Evolutionary conservation across 192 early-diverging fungal species (phyloP).

Genomic region (Kickxella alabastrina): DNA sequence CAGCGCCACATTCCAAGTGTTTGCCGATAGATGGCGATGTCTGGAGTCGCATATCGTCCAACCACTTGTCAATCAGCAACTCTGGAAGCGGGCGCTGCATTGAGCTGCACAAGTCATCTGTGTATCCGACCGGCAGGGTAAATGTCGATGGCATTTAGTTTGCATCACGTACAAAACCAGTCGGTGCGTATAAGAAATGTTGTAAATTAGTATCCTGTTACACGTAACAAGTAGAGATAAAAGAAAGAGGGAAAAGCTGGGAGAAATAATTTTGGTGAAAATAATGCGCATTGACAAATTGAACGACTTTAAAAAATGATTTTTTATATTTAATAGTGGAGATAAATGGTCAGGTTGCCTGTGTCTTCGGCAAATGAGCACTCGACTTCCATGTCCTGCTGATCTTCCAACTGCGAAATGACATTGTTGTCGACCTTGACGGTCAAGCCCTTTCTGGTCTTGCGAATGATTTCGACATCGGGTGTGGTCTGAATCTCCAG

Average conservation of each 20-base stretch:
- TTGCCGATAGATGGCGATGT: conserved; percentile 23
- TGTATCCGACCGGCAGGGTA: neutral
- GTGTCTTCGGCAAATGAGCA: conserved; percentile 42
- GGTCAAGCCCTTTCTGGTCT: conserved; percentile 52
- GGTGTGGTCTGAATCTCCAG: conserved; percentile 49
- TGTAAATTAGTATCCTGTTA: conserved; percentile 1
- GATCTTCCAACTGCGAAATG: conserved; percentile 59
- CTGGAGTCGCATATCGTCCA: conserved; percentile 19
- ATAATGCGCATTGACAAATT: too few relatives aligned
- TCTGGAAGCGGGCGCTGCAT: neutral
- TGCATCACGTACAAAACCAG: neutral
- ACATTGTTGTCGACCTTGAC: conserved; percentile 59
- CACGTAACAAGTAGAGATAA: conserved; percentile 1
- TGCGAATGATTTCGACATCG: conserved; percentile 44
- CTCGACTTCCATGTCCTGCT: conserved; percentile 62
- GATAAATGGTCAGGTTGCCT: conserved; percentile 34
- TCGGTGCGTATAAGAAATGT: neutral
- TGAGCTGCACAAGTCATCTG: neutral
- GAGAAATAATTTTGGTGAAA: too few relatives aligned
- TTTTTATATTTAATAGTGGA: conserved; percentile 32
- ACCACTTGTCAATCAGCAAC: conserved; percentile 3
- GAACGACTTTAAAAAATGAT: too few relatives aligned
- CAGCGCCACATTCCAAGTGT: neutral
- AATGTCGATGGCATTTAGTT: neutral
- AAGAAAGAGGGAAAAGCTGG: neutral